Base-by-base conservation (phyloP, 257 asterid genomes). In the Parsonsia alboflavescens region DNA sequence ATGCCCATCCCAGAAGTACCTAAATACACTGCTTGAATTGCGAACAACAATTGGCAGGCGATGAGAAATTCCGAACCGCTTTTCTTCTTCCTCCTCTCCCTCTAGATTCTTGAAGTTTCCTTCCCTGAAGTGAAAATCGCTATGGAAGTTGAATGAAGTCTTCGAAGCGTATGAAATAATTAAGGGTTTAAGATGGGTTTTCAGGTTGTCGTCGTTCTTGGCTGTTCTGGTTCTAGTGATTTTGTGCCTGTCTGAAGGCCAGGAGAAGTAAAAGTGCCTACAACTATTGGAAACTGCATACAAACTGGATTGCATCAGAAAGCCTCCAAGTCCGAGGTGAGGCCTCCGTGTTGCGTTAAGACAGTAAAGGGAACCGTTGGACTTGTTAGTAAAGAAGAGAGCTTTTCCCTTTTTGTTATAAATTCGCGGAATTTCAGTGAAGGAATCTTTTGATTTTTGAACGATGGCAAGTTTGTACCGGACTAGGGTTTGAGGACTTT, bases 1-100 rank as follows among this genome's bases (percentile, higher is more conserved):
- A 41, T 80, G 73, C 19, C 98, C 96, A 73, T 94, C 96, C 97
- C 93, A 94, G 67, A 83, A 83, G 71, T 79, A 92, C 82, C 89
- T 87, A 33, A 82, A 87, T 77, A 86, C 85, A 57, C 82, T 69
- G 17, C 93, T 91, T 2, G 90, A 78, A 48, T 81, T 81, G 71
- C 85, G 84, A 74, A 88, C 46, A 12, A 77, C 85, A 33, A 94
- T 84, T 22, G 91, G 96, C 69, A 92, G 92, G 66, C 78, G 73
- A 65, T 54, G 49, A 58, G 73, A 75, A 66, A 49, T n/a, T 4
- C 65, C 71, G 42, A 81, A 80, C 62, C 50, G 71, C 26, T 44
- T 50, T 1, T 16, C 7, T n/a, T 17, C 67, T 39, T 64, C 56
- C 6, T 42, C 75, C 44, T 67, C 72, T n/a, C 10, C 70, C 30